phyloP scores from a whole-genome alignment of 2,329 filamentous ascomycete species.

The Cladophialophora carrionii region DNA sequence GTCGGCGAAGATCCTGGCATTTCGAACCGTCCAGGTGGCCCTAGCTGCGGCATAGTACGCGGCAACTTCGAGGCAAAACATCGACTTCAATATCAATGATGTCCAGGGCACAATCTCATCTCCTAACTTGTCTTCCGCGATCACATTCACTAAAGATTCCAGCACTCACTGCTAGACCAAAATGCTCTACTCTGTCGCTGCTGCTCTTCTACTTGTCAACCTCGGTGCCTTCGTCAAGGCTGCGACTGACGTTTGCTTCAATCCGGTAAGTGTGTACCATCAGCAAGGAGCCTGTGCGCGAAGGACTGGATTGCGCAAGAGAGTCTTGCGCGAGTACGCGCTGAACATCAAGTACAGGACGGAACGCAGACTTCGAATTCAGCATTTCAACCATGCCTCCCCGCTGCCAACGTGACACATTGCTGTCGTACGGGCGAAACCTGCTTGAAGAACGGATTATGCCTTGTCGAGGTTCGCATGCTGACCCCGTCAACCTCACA shows the following conservation, averaged over 20 bases:
- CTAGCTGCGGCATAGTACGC: background rate
- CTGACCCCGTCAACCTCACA: background rate
- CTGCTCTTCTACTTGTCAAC: background rate
- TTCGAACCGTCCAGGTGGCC: background rate
- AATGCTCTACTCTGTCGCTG: background rate
- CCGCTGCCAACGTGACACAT: constrained; percentile 12
- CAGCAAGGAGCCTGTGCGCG: background rate
- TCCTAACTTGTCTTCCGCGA: background rate
- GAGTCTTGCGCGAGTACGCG: background rate
- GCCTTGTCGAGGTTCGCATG: constrained; percentile 8
- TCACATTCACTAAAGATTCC: background rate
- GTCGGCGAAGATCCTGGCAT: background rate
- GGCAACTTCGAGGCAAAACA: background rate
- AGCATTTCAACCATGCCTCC: constrained; percentile 11
- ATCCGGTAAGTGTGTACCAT: background rate
- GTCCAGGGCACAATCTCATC: background rate
- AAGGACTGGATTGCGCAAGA: background rate
- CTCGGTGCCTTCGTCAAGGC: background rate
- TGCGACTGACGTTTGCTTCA: constrained; percentile 1
- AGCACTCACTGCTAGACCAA: background rate
- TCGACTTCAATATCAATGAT: background rate
- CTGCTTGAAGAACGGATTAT: constrained; percentile 18
- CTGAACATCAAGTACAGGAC: background rate
- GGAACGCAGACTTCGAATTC: constrained; percentile 4
- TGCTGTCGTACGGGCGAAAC: constrained; percentile 8